Evolutionary conservation across 805 yeast species (phyloP).

Genomic region (Hanseniaspora guilliermondii): DNA sequence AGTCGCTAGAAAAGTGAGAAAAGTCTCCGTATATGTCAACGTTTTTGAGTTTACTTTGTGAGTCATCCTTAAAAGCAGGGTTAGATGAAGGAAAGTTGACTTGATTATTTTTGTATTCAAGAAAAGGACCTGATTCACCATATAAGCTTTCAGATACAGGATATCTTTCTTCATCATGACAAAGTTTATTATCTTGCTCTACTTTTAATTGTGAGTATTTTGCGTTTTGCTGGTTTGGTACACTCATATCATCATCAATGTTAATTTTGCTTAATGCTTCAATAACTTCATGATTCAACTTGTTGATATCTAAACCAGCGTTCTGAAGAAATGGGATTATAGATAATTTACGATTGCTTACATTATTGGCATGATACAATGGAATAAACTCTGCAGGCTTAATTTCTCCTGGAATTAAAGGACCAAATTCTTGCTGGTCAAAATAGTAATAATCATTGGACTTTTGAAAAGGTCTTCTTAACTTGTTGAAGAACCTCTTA

Average conservation of each 20-base stretch:
- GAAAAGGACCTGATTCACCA: neutral
- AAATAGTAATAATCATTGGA: neutral
- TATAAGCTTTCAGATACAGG: neutral
- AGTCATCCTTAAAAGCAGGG: neutral
- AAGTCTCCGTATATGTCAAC: slow-evolving; percentile 5
- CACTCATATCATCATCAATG: slow-evolving; percentile 1
- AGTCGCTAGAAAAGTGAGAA: neutral
- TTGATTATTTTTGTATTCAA: neutral
- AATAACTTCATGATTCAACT: neutral
- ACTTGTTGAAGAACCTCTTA: neutral
- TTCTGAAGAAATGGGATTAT: slow-evolving; percentile 4
- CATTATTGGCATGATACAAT: neutral
- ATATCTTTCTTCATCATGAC: neutral
- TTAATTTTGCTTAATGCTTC: slow-evolving; percentile 1
- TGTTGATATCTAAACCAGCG: slow-evolving; percentile 4
- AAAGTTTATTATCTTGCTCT: neutral
- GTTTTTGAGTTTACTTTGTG: neutral
- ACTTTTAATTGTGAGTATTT: neutral
- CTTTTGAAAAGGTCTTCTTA: neutral
- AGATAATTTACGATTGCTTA: neutral
- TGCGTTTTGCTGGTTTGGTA: neutral
- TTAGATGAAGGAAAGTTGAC: neutral
- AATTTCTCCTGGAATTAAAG: neutral
- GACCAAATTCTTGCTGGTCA: neutral
- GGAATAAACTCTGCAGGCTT: no score